Conservation (phyloP, 2,329 filamentous ascomycete genomes). For the Sclerotinia spermophila region DNA sequence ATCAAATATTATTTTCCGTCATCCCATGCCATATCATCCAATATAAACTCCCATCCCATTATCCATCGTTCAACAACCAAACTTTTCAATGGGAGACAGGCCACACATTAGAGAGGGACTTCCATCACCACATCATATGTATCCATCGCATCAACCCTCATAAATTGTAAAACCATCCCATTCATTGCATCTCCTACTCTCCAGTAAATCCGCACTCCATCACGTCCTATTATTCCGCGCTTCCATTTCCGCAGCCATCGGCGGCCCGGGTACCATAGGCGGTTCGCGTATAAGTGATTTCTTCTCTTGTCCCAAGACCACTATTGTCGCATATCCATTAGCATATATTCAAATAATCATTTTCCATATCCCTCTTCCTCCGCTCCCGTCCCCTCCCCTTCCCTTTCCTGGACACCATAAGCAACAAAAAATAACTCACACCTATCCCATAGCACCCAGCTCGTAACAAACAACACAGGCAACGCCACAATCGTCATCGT, state of each 20-base stretch:
- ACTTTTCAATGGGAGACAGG: not conserved
- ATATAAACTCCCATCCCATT: not conserved
- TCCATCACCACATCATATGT: not conserved
- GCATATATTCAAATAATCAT: not conserved
- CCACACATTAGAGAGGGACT: not conserved
- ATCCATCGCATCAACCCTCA: not conserved
- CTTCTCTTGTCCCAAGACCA: conserved; percentile 2
- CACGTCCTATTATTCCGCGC: not conserved
- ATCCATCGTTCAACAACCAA: not conserved
- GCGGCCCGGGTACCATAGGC: not conserved
- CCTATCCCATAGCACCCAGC: conserved; percentile 36
- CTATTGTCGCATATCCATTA: conserved; percentile 1
- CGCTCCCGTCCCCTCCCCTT: not conserved
- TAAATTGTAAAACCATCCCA: not conserved
- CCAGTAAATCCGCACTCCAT: not conserved
- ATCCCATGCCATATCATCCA: not conserved
- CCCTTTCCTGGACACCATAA: not conserved
- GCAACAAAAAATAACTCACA: conserved; percentile 25
- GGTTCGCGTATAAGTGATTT: conserved; percentile 15
- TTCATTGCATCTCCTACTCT: not conserved
- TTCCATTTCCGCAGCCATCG: conserved; percentile 1
- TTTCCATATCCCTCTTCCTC: not conserved
- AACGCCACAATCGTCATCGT: conserved; percentile 36
- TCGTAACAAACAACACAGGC: conserved; percentile 36
- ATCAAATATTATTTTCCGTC: not conserved